phyloP scores from a whole-genome alignment of 2,329 filamentous ascomycete genomes.

The Coleophoma eucalyptorum region DNA sequence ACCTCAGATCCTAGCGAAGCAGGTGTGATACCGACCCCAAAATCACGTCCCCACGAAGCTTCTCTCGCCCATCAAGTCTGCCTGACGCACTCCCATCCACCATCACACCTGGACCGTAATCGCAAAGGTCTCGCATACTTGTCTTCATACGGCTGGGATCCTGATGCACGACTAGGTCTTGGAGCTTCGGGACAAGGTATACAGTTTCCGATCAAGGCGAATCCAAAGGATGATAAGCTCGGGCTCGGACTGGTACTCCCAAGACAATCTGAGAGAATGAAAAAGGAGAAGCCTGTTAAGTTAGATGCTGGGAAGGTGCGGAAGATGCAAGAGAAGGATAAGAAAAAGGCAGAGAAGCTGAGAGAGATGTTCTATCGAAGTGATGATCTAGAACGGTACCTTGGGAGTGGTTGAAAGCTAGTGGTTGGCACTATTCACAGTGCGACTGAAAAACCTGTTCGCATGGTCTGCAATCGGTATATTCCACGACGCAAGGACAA shows the following conservation, averaged over 20 bases:
- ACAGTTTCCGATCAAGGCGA: constrained; percentile 68
- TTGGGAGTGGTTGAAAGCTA: constrained; percentile 14
- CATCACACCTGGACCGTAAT: constrained; percentile 65
- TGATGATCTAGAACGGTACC: constrained; percentile 71
- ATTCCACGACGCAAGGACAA: not conserved
- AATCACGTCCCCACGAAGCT: constrained; percentile 44
- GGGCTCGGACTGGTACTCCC: constrained; percentile 61
- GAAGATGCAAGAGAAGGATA: constrained; percentile 57
- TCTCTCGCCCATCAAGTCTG: constrained; percentile 70
- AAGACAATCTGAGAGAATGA: constrained; percentile 28
- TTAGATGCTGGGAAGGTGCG: constrained; percentile 69
- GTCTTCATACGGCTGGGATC: constrained; percentile 68
- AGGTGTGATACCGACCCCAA: constrained; percentile 20
- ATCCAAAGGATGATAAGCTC: constrained; percentile 67
- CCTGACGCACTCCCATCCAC: constrained; percentile 65
- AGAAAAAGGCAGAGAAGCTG: constrained; percentile 58
- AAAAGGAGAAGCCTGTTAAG: constrained; percentile 40
- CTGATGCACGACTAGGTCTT: constrained; percentile 67
- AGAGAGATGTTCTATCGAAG: constrained; percentile 69
- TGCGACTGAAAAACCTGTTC: not conserved
- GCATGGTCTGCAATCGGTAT: no score
- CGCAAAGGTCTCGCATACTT: constrained; percentile 68
- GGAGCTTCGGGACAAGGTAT: constrained; percentile 68
- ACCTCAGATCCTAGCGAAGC: constrained; percentile 2
- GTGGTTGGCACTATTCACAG: not conserved